A percentile compares a stretch with the other conserved stretches of the same genome.
These are phyloP conservation scores for Verticillium tricorpus DNA, from an alignment of 2,329 filamentous ascomycete species.

Conservation along the genomic window DNA sequence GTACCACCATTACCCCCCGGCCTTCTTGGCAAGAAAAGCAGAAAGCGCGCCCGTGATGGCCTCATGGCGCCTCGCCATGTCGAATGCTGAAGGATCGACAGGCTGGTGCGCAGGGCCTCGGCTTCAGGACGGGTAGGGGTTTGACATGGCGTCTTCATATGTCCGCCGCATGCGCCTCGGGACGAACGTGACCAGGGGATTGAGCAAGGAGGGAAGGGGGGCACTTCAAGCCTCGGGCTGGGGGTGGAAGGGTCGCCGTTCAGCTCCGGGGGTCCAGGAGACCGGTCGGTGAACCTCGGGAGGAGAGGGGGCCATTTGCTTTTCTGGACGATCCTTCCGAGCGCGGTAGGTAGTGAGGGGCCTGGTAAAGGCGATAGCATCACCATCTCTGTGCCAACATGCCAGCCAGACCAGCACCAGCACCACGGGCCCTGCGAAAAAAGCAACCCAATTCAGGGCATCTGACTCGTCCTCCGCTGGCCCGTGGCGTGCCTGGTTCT, in stretches of 20 bases:
- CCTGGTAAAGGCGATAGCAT: neutral
- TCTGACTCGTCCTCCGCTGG: neutral
- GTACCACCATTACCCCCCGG: neutral
- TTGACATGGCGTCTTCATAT: neutral
- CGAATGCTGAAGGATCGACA: neutral
- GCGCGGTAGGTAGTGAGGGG: neutral
- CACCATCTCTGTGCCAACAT: neutral
- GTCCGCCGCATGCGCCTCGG: neutral
- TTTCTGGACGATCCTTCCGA: neutral
- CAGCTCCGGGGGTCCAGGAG: neutral
- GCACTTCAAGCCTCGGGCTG: no score
- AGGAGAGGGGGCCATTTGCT: neutral
- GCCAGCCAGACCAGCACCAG: neutral
- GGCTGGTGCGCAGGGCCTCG: neutral
- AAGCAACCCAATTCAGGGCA: neutral
- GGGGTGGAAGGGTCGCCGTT: neutral
- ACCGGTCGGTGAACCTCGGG: neutral
- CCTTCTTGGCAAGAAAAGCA: neutral
- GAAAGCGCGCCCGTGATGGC: neutral
- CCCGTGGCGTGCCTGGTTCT: neutral
- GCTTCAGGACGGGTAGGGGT: neutral
- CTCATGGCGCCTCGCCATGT: neutral
- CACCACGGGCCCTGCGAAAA: neutral
- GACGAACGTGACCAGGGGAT: neutral
- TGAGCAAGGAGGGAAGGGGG: neutral